A percentile compares a stretch with the other conserved stretches of the same genome.
Conservation (phyloP, 306 rosid genomes). For the Prunus kanzakura region DNA sequence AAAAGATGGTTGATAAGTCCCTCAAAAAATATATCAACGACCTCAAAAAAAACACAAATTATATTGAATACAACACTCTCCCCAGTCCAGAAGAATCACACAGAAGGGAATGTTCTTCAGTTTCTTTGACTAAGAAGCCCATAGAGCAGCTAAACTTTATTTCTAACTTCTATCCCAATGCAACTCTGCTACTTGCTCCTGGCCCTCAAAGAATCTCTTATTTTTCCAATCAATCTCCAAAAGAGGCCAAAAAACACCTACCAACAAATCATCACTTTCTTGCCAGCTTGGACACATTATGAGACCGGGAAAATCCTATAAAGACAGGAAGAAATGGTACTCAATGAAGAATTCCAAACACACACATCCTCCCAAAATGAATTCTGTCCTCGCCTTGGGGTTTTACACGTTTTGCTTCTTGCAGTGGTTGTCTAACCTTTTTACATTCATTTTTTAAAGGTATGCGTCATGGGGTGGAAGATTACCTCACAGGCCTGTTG, state of each 20-base stretch:
- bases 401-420: background rate
- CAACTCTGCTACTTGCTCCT: too few species aligned
- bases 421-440: conserved; percentile 16
- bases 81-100: background rate
- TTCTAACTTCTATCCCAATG: background rate
- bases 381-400: too few species aligned
- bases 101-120: background rate
- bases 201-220: too few species aligned
- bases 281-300: too few species aligned
- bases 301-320: too few species aligned
- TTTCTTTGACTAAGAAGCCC: background rate
- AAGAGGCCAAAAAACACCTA: too few species aligned
- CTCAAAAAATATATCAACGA: background rate
- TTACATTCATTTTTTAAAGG: conserved; percentile 50
- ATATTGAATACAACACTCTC: background rate
- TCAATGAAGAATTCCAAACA: too few species aligned
- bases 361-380: too few species aligned
- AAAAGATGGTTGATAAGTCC: background rate
- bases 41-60: background rate
- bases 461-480: conserved; percentile 83
- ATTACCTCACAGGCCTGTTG: conserved; percentile 89
- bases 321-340: too few species aligned
- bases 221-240: too few species aligned
- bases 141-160: background rate
- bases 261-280: too few species aligned